These are phyloP conservation scores for Geranium brycei DNA, from an alignment of 345 rosid species.

Conservation along the genomic window DNA sequence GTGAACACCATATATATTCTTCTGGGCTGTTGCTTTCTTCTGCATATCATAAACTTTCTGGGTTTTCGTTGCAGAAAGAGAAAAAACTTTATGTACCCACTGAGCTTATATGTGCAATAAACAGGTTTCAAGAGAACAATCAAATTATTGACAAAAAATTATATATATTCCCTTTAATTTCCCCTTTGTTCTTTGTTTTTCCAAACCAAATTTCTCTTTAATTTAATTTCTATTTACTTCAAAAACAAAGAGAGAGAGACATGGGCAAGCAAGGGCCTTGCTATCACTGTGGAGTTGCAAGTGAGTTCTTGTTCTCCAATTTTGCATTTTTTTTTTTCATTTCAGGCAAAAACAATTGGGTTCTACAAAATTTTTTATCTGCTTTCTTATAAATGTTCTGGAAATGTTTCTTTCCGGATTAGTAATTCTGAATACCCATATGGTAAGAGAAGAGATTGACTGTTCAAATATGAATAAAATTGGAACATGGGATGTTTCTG, in stretches of 20 bases:
- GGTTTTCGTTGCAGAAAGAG: no score
- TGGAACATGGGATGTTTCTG: slow-evolving; percentile 14
- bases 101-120: no score
- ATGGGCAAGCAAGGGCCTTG: slow-evolving; percentile 99
- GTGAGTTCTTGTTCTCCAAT: slow-evolving; percentile 76
- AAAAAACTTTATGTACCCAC: no score
- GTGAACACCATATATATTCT: no score
- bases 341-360: neutral
- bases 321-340: slow-evolving; percentile 2
- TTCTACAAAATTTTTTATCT: slow-evolving; percentile 5
- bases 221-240: slow-evolving; percentile 13
- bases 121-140: no score
- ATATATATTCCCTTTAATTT: no score
- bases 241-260: slow-evolving; percentile 14
- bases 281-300: slow-evolving; percentile 94
- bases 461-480: slow-evolving; percentile 13
- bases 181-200: neutral
- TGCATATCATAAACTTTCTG: neutral
- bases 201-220: slow-evolving; percentile 11
- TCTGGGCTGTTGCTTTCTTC: slow-evolving; percentile 19
- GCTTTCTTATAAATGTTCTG: slow-evolving; percentile 4
- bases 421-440: slow-evolving; percentile 9
- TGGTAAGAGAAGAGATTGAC: slow-evolving; percentile 11
- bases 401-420: slow-evolving; percentile 6
- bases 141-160: no score